Evolutionary conservation across 2,329 filamentous ascomycete genomes (phyloP).

Genomic region (Cytospora paraplurivora): DNA sequence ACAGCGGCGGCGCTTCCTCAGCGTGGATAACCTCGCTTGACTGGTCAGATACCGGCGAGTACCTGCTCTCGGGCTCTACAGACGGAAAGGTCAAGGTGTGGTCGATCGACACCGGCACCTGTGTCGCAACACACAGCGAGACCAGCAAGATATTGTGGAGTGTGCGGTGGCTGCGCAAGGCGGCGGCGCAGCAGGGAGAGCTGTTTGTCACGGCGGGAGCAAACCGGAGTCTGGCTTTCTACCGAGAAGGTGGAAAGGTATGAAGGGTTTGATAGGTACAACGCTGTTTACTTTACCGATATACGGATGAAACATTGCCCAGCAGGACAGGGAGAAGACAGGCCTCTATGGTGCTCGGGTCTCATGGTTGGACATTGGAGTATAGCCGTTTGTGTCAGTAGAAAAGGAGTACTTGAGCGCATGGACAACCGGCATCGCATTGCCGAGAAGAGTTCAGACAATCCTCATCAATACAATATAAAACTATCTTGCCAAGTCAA

Average conservation of each 20-base stretch:
- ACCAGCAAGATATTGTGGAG: conserved; percentile 83
- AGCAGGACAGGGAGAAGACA: background rate
- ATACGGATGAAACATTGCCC: background rate
- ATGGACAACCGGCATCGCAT: background rate
- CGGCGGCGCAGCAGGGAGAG: conserved; percentile 59
- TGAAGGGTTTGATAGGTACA: background rate
- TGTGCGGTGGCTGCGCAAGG: conserved; percentile 81
- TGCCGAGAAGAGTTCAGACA: background rate
- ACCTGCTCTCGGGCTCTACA: conserved; percentile 81
- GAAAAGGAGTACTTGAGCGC: background rate
- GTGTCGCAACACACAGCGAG: conserved; percentile 92
- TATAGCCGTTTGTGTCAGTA: background rate
- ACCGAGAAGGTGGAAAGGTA: conserved; percentile 67
- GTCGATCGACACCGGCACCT: conserved; percentile 80
- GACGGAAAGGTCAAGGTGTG: conserved; percentile 96
- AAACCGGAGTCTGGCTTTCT: conserved; percentile 76
- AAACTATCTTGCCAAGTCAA: background rate
- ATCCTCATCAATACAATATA: background rate
- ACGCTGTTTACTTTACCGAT: background rate
- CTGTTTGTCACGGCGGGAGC: conserved; percentile 80
- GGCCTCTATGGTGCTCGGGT: background rate
- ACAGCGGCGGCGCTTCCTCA: conserved; percentile 61
- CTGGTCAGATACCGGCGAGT: conserved; percentile 93
- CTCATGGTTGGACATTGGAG: background rate
- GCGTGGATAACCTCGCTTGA: conserved; percentile 91